These are phyloP conservation scores for Kitagawia praeruptora DNA, from an alignment of 129 eudicot species.

Conservation along the genomic window DNA sequence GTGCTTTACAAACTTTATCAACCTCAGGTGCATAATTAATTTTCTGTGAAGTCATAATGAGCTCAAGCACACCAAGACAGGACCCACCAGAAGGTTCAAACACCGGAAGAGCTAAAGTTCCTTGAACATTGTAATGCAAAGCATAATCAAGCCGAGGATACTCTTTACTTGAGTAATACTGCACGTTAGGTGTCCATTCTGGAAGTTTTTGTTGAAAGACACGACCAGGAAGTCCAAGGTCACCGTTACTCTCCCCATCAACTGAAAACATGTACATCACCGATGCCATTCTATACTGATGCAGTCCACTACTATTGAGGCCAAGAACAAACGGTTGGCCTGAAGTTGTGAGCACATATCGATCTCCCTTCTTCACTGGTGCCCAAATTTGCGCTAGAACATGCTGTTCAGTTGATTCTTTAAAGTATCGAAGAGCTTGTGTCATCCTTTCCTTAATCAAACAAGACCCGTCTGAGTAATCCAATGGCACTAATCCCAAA, in stretches of 20 bases:
- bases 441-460: constrained; percentile 91
- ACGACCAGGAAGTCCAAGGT: constrained; percentile 88
- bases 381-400: constrained; percentile 95
- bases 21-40: constrained; percentile 98
- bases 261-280: constrained; percentile 60
- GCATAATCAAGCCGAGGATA: constrained; percentile 79
- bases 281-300: constrained; percentile 84
- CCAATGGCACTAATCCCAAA: constrained; percentile 37
- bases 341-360: constrained; percentile 69
- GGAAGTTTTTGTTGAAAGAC: constrained; percentile 79
- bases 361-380: constrained; percentile 60
- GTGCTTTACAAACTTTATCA: constrained; percentile 99
- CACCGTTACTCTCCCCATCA: constrained; percentile 61
- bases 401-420: constrained; percentile 71
- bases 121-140: constrained; percentile 70
- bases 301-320: constrained; percentile 74
- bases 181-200: constrained; percentile 98
- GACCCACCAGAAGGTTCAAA: constrained; percentile 83
- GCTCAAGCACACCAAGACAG: constrained; percentile 95
- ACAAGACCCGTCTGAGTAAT: constrained; percentile 44
- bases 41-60: constrained; percentile 84
- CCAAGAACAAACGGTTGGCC: constrained; percentile 97
- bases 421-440: constrained; percentile 87
- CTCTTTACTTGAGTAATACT: constrained; percentile 83
- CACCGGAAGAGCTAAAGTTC: constrained; percentile 87